Evolutionary conservation across 2,329 filamentous ascomycete genomes (phyloP).

Genomic region (Pseudocercospora cruenta): DNA sequence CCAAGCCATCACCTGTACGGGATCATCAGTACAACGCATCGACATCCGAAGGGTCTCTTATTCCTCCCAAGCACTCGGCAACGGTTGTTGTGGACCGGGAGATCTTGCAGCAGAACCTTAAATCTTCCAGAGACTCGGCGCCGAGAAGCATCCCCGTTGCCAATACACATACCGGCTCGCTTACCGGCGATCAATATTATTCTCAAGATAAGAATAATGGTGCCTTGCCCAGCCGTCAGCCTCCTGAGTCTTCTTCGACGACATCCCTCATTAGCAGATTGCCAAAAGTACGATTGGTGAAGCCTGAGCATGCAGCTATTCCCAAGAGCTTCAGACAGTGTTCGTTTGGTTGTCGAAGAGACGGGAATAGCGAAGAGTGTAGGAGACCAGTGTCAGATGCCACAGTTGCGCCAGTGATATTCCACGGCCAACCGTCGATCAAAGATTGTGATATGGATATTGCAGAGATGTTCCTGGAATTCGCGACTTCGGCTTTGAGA

Average conservation of each 20-base stretch:
- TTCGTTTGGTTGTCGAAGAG: constrained; percentile 29
- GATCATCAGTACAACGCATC: neutral
- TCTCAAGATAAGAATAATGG: neutral
- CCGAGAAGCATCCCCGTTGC: constrained; percentile 13
- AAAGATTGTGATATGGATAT: neutral
- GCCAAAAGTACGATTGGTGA: constrained; percentile 33
- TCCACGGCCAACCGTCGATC: neutral
- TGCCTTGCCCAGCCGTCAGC: constrained; percentile 11
- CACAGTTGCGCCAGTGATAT: constrained; percentile 9
- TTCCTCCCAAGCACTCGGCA: constrained; percentile 13
- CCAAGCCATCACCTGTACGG: constrained; percentile 3
- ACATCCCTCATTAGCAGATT: constrained; percentile 24
- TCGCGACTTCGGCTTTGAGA: constrained; percentile 5
- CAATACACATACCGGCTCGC: neutral
- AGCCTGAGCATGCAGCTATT: constrained; percentile 35
- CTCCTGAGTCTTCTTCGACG: constrained; percentile 2
- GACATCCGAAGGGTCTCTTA: neutral
- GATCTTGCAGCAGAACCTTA: constrained; percentile 12
- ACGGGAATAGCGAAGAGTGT: constrained; percentile 23
- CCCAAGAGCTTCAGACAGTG: constrained; percentile 21
- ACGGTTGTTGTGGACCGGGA: constrained; percentile 4
- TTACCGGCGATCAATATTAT: neutral
- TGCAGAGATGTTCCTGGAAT: constrained; percentile 15
- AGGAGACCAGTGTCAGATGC: constrained; percentile 8
- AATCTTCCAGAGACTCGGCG: constrained; percentile 13